A percentile compares a stretch with the other conserved stretches of the same genome.
These are phyloP conservation scores for Parathielavia hyrcaniae DNA, from an alignment of 495 filamentous ascomycete genomes.

Conservation along the genomic window DNA sequence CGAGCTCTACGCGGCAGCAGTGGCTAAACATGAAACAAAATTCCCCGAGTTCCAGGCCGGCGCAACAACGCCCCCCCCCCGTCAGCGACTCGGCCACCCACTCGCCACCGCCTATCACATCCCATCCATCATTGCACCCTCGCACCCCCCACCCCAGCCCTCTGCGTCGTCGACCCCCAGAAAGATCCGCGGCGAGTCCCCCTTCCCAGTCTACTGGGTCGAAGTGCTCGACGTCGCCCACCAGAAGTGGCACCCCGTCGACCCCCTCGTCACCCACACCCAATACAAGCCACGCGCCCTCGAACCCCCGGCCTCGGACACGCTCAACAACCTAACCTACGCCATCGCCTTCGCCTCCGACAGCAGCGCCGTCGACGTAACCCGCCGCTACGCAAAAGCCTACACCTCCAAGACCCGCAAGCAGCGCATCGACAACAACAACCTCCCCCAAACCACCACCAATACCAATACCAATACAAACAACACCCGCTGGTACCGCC, in stretches of 20 bases:
- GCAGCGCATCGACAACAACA: conserved; percentile 57
- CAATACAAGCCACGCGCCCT: conserved; percentile 63
- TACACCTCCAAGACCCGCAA: conserved; percentile 86
- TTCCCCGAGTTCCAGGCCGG: conserved; percentile 13
- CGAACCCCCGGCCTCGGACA: conserved; percentile 73
- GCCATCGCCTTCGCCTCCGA: conserved; percentile 78
- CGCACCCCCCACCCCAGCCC: conserved; percentile 22
- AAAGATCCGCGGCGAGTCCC: conserved; percentile 51
- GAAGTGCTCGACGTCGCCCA: conserved; percentile 77
- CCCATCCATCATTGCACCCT: conserved; percentile 26
- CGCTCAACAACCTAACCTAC: conserved; percentile 69
- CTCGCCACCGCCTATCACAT: conserved; percentile 36
- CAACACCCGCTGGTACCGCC: conserved; percentile 69
- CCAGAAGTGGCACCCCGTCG: conserved; percentile 86
- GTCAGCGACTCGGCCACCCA: conserved; percentile 40
- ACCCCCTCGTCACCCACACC: conserved; percentile 73
- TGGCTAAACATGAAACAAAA: conserved; percentile 32
- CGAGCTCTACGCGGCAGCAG: conserved; percentile 31
- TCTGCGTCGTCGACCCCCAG: conserved; percentile 31
- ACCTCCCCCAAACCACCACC: neutral
- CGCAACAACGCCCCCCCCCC: conserved; percentile 24
- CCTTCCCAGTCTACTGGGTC: conserved; percentile 85
- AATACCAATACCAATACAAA: neutral
- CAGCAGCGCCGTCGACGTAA: conserved; percentile 70
- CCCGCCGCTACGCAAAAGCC: conserved; percentile 67